phyloP scores from a whole-genome alignment of 2,329 filamentous ascomycete genomes.

The Xylaria sp. region DNA sequence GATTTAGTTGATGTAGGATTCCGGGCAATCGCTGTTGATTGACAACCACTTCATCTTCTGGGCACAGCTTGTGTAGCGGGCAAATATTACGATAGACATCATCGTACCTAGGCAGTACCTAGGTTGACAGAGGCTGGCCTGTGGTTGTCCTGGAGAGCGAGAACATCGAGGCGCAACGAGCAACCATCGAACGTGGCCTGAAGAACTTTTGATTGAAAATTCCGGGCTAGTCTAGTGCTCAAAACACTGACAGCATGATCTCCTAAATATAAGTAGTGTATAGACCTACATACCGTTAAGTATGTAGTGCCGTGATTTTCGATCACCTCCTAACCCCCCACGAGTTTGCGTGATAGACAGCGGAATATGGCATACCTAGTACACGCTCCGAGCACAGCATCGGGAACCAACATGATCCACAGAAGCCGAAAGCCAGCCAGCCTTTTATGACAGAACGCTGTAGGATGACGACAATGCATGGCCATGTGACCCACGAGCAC shows the following conservation, averaged over 20 bases:
- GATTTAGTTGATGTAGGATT: slow-evolving; percentile 11
- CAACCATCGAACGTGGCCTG: not conserved
- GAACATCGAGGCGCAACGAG: not conserved
- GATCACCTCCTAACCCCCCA: not conserved
- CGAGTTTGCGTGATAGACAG: slow-evolving; percentile 24
- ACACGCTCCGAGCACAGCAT: slow-evolving; percentile 7
- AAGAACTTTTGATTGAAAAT: slow-evolving; percentile 1
- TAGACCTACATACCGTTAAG: not conserved
- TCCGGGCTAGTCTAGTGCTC: not conserved
- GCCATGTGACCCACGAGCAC: slow-evolving; percentile 2
- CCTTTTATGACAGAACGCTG: not conserved
- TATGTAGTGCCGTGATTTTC: not conserved
- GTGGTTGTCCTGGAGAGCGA: not conserved
- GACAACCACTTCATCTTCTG: not conserved
- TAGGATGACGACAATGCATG: not conserved
- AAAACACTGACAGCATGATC: not conserved
- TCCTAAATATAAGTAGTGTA: not conserved
- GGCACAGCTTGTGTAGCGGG: not conserved
- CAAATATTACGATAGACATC: not conserved
- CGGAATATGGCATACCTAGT: slow-evolving; percentile 24
- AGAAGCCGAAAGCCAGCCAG: not conserved
- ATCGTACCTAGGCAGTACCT: not conserved
- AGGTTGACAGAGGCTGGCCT: not conserved
- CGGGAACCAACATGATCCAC: slow-evolving; percentile 22
- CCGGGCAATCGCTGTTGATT: not conserved